Percentiles rank a stretch among this genome's conserved stretches.
These are phyloP conservation scores for Ganoderma lingzhi DNA, from an alignment of 1,284 basidiomycete genomes.

Conservation along the genomic window DNA sequence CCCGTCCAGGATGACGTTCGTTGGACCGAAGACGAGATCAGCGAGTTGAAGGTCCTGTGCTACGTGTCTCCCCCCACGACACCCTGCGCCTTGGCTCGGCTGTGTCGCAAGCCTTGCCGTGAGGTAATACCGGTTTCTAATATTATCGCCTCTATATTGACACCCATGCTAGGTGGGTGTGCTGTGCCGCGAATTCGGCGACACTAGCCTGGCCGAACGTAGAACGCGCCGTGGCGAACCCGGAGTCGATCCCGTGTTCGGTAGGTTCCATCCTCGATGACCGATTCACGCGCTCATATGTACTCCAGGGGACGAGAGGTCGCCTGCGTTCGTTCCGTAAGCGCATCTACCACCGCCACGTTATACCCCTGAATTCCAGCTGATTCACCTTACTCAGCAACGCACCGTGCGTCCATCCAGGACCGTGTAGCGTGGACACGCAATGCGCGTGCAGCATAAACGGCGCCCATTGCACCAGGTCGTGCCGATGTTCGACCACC, in stretches of 20 bases:
- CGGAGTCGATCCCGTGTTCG: background rate
- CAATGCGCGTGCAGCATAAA: constrained; percentile 51
- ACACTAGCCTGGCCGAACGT: background rate
- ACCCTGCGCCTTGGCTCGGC: constrained; percentile 53
- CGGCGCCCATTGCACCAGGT: constrained; percentile 47
- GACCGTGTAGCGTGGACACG: constrained; percentile 47
- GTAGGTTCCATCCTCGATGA: background rate
- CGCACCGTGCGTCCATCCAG: constrained; percentile 53
- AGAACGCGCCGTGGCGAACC: background rate
- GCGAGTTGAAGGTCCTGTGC: constrained; percentile 28
- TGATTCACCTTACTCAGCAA: constrained; percentile 20
- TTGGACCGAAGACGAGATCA: constrained; percentile 31
- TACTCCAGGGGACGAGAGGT: constrained; percentile 1
- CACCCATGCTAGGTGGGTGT: constrained; percentile 12
- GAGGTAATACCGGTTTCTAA: constrained; percentile 44
- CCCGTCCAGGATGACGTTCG: constrained; percentile 13
- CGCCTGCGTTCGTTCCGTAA: constrained; percentile 24
- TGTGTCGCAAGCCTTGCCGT: constrained; percentile 53
- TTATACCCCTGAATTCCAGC: no score
- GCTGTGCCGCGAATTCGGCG: constrained; percentile 5
- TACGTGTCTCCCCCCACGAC: constrained; percentile 45
- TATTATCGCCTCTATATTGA: background rate
- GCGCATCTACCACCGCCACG: background rate
- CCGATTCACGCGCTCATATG: background rate
- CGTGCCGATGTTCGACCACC: constrained; percentile 47